Evolutionary conservation across 495 filamentous ascomycete genomes (phyloP), one percentile per base, ranked within the genome.

Genomic region (Penicillium lividum): DNA sequence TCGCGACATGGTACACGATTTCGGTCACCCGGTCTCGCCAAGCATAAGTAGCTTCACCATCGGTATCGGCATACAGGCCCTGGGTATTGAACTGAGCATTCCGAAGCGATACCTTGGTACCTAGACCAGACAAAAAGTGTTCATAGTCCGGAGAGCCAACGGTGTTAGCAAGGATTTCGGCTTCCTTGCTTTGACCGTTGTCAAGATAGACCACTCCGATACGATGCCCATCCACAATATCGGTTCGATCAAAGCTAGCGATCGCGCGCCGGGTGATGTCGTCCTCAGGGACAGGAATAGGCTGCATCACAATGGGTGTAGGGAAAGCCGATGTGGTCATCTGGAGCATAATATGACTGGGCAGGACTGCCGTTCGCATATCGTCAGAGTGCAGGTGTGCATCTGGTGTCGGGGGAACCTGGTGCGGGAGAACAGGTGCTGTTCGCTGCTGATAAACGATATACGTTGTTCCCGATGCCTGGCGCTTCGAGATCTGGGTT

Each of bases 11-110:
- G 69, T 93, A 99, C 13, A 97, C 88, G 31, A 99, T 89, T 68
- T 98, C 94, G 0, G 92, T 94, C 53, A 97, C 91, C 15, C 92
- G 82, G 68, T 98, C 93, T 18, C 92, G 86, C 94, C 94, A 99
- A 63, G 90, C 92, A 66, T 89, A 92, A 3, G 92, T 88, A 68
- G 86, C 89, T 59, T 91, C 82, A 16, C 95, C 95, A 71, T 99
- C 95, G 0, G 77, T 78, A 62, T 94, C 85, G 49, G 82, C 77
- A 68, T 98, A 92, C n/a, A 99, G 74, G 25, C 95, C 95, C 66
- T 96, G 92, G 1, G 93, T 92, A 65, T 98, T 98, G 79, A 96
- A 93, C 28, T 84, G 86, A 18, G 92, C 90, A 29, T 85, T 88
- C 55, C 89, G 86, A 16, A 99, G 82, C 29, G 78, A 84, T 6